phyloP scores from a whole-genome alignment of 768 basidiomycete genomes.

The Fistulinella prunicolor region DNA sequence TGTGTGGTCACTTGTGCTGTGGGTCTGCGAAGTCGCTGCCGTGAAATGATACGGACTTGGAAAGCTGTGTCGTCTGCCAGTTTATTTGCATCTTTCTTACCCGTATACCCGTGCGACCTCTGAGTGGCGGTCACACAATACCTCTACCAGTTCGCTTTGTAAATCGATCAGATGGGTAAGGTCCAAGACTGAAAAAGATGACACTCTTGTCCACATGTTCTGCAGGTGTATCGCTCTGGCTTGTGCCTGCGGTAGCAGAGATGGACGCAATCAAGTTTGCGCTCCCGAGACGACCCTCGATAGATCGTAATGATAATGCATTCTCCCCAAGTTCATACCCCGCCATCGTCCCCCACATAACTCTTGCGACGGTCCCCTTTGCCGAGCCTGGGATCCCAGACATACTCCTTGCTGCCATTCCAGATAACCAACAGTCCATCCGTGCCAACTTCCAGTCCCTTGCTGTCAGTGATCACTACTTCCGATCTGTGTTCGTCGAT shows the following conservation, averaged over 20 bases:
- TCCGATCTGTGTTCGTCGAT: conserved; percentile 64
- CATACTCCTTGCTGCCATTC: conserved; percentile 40
- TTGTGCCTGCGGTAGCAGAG: conserved; percentile 54
- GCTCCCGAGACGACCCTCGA: conserved; percentile 41
- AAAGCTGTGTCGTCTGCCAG: conserved; percentile 7
- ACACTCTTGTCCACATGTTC: not conserved
- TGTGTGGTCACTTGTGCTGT: not conserved
- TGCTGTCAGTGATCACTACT: conserved; percentile 60
- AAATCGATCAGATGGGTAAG: conserved; percentile 21
- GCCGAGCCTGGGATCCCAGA: not conserved
- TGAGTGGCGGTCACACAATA: too few relatives aligned
- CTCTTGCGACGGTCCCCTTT: conserved; percentile 48
- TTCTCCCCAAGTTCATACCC: conserved; percentile 50
- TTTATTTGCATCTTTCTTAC: not conserved
- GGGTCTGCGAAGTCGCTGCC: not conserved
- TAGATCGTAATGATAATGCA: not conserved
- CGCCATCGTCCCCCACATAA: conserved; percentile 65
- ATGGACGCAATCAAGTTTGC: conserved; percentile 41
- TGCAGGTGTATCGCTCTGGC: conserved; percentile 65
- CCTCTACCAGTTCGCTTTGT: too few relatives aligned
- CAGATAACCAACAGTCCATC: conserved; percentile 34
- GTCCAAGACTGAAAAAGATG: not conserved
- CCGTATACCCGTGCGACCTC: too few relatives aligned
- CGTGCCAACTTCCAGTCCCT: conserved; percentile 51
- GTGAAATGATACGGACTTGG: not conserved